These are phyloP conservation scores for Hypoxylon sp. DNA, from an alignment of 2,329 filamentous ascomycete species.

Conservation along the genomic window DNA sequence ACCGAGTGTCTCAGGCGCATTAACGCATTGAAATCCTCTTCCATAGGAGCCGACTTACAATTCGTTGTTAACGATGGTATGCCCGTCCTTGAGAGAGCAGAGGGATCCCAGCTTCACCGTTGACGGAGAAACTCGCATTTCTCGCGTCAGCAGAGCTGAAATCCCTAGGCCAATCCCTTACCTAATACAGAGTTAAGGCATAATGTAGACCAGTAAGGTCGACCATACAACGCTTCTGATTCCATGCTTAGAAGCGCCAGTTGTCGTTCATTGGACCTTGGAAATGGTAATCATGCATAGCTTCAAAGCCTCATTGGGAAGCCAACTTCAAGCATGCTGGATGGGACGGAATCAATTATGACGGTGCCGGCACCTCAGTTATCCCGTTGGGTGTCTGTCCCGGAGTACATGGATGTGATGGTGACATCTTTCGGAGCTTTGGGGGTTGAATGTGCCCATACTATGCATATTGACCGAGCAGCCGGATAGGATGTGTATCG, in stretches of 20 bases:
- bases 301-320: constrained; percentile 21
- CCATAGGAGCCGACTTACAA: constrained; percentile 2
- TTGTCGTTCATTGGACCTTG: constrained; percentile 1
- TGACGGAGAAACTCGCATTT: constrained; percentile 26
- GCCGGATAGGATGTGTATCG: background rate
- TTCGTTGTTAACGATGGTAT: constrained; percentile 3
- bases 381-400: constrained; percentile 16
- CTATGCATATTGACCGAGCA: constrained; percentile 3
- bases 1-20: constrained; percentile 21
- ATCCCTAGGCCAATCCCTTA: constrained; percentile 26
- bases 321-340: constrained; percentile 1
- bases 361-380: constrained; percentile 10
- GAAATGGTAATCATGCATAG: constrained; percentile 20
- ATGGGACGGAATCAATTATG: constrained; percentile 1
- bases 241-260: background rate
- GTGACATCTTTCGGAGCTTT: constrained; percentile 14
- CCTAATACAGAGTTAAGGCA: constrained; percentile 13
- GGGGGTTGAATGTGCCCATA: background rate
- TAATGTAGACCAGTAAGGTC: constrained; percentile 1
- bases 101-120: constrained; percentile 8
- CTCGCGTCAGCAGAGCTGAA: constrained; percentile 32
- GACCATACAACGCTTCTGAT: constrained; percentile 10
- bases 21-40: constrained; percentile 22
- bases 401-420: constrained; percentile 1
- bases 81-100: background rate